Conservation (phyloP, 2,329 filamentous ascomycete genomes). For the Fusarium sp. region DNA sequence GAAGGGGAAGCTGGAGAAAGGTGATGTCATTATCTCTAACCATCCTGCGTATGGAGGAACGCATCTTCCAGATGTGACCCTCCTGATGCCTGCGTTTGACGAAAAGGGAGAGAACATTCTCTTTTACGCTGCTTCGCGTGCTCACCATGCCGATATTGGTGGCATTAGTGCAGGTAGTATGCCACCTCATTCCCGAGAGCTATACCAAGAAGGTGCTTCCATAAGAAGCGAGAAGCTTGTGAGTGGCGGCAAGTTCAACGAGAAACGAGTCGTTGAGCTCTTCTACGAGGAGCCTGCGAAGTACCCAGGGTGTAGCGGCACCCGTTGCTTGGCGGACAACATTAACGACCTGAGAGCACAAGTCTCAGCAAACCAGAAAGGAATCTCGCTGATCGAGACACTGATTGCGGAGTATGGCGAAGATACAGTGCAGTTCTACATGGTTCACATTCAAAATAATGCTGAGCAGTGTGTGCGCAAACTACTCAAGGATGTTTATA, state of each 20-base stretch:
- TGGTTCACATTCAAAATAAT: constrained; percentile 84
- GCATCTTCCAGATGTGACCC: constrained; percentile 85
- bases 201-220: constrained; percentile 73
- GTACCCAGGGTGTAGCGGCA: constrained; percentile 82
- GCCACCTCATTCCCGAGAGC: constrained; percentile 78
- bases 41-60: constrained; percentile 88
- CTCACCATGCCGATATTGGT: constrained; percentile 88
- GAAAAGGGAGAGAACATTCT: constrained; percentile 75
- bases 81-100: constrained; percentile 83
- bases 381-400: constrained; percentile 82
- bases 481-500: constrained; percentile 77
- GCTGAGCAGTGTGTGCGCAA: constrained; percentile 81
- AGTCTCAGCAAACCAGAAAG: constrained; percentile 86
- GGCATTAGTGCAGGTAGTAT: constrained; percentile 85
- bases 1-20: constrained; percentile 80
- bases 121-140: constrained; percentile 84
- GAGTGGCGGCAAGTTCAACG: constrained; percentile 81
- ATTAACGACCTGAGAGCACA: constrained; percentile 87
- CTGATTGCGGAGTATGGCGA: constrained; percentile 84
- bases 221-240: constrained; percentile 79
- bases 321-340: constrained; percentile 83
- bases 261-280: constrained; percentile 79
- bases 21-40: constrained; percentile 86
- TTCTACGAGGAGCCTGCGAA: constrained; percentile 80
- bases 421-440: constrained; percentile 85